Evolutionary conservation across 1,139 yeast species (phyloP), one percentile per base, ranked within the genome.

Genomic region (Pichia sp.): DNA sequence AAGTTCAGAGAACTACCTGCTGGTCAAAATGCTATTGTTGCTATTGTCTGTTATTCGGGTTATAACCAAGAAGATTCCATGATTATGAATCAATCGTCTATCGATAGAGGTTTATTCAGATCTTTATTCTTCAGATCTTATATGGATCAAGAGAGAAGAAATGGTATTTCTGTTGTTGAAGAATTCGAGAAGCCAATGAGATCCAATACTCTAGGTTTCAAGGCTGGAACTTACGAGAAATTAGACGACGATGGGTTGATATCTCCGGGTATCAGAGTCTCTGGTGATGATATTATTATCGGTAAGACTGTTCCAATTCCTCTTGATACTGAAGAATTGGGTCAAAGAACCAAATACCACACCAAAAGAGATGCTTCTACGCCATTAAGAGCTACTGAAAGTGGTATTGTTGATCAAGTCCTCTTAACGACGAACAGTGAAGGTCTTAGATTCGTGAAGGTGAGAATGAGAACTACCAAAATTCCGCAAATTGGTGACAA

Each of bases 1-100:
- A 91, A 91, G 63, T 91, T 91, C 69, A 76, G 98, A 68, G 98
- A 93, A 62, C 71, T 91, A 48, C 99, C 99, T 33, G 98, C 99
- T 38, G 99, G 99, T 41, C 99, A 91, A 67, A 91, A 91, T 58
- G 98, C 98, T 26, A 79, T 91, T 62, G 99, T 91, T 33, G 98
- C 98, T 27, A 91, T 91, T 71, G 75, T 94, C 29, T 93, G 98
- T 74, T 91, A 91, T 65, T 84, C 95, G 30, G 99, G 99, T 58
- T 91, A 91, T 64, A 91, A 91, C 64, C 99, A 91, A 72, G 99
- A 91, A 82, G 99, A 91, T 82, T 93, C 98, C 32, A 87, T 91
- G 94, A 91, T 91, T 68, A 91, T 91, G 99, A 91, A 91, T 62
- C 99, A 91, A 67, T 82, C 95, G 18, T 84, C 96, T 26, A 91